Evolutionary conservation across 805 yeast genomes (phyloP), one percentile per base, ranked within the genome.

Genomic region (Ogataea methanolica): DNA sequence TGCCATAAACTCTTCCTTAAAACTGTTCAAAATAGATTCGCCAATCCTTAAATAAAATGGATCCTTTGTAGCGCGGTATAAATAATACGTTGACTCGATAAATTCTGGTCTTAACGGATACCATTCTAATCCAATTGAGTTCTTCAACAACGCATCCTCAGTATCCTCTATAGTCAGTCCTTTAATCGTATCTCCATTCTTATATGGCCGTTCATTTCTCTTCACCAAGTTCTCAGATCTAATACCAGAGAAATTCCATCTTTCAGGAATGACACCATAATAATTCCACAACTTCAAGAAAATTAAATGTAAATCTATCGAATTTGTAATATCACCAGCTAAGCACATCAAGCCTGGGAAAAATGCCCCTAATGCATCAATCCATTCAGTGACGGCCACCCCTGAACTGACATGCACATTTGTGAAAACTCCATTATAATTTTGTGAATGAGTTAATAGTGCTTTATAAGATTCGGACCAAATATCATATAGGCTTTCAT

Each of bases 91-190:
- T 0, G 96, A 86, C 62, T 91, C 98, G 39, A 88, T 76, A 55
- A 90, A 88, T 61, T 91, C 98, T 0, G 98, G 98, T 46, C 98
- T 71, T 39, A 91, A 70, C 2, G 97, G 96, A 59, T 88, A 91
- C 97, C 97, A 91, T 60, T 88, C 95, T 33, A 89, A 67, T 0
- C 78, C 70, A 3, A 86, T 66, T 1, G 78, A 69, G 39, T 68
- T 69, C 6, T 55, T 52, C 21, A 65, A 52, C 14, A 62, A 38
- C 2, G 57, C 40, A 29, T 60, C 59, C 22, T 60, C 50, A 1
- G 67, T 63, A 19, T 52, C 49, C 12, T 55, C 57, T 3, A 36
- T 11, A 31, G 56, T 47, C 23, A 61, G 49, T 1, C 63, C 61
- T 12, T 47, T 45, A 8, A 62, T 48, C 2, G 52, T 22, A 41